Conservation (phyloP, 495 filamentous ascomycete species). For the Durotheca rogersii region DNA sequence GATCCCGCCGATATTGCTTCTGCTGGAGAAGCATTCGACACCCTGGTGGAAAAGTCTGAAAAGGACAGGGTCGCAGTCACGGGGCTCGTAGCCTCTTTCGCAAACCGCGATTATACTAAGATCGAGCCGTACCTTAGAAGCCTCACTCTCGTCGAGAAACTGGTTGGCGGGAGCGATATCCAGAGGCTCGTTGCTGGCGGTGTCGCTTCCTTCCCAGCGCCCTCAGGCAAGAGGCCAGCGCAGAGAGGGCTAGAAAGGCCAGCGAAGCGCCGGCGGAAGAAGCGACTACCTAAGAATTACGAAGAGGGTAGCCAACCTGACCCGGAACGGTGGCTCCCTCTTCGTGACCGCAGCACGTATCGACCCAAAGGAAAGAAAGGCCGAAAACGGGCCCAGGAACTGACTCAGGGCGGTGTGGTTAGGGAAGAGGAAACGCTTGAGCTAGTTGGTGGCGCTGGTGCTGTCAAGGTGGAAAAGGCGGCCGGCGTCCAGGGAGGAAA, state of each 20-base stretch:
- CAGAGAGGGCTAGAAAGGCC: conserved; percentile 59
- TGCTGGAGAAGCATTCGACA: conserved; percentile 74
- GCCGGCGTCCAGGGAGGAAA: conserved; percentile 53
- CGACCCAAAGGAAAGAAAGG: conserved; percentile 88
- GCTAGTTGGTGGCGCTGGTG: conserved; percentile 62
- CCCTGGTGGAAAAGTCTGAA: conserved; percentile 61
- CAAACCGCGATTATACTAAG: conserved; percentile 62
- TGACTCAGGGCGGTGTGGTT: conserved; percentile 82
- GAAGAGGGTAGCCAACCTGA: conserved; percentile 73
- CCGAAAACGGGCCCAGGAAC: conserved; percentile 72
- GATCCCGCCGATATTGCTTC: conserved; percentile 61
- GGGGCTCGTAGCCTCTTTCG: conserved; percentile 81
- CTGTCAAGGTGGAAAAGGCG: conserved; percentile 58
- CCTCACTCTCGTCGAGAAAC: conserved; percentile 64
- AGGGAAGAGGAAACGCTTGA: conserved; percentile 65
- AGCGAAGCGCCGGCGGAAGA: conserved; percentile 64
- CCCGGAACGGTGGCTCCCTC: conserved; percentile 88
- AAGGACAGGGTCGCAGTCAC: conserved; percentile 67
- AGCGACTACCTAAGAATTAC: conserved; percentile 79
- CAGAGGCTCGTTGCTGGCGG: conserved; percentile 72
- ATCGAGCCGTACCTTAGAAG: conserved; percentile 59
- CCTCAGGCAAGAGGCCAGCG: conserved; percentile 51
- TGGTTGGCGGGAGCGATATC: conserved; percentile 67
- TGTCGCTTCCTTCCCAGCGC: conserved; percentile 60
- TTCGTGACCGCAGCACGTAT: conserved; percentile 85